Base-by-base conservation (phyloP, 1,284 basidiomycete genomes). In the Pseudozyma tsukubaensis region DNA sequence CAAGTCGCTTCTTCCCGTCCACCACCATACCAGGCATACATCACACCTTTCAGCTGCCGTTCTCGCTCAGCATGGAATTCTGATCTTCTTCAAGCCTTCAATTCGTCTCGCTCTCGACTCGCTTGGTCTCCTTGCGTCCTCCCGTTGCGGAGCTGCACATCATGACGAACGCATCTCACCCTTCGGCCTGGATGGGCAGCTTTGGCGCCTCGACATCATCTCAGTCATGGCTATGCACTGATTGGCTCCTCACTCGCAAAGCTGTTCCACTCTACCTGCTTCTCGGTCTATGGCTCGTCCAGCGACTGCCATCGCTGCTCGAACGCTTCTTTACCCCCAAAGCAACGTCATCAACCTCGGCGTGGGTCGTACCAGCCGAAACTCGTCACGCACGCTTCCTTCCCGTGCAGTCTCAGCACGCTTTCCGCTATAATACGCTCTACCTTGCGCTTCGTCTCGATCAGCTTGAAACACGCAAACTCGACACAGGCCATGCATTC, bases 361-460 rank as follows among this genome's bases (percentile, higher is more conserved):
- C 71, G 0, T 79, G 19, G 36, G 64, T 81, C 14, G 42, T 78
- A 0, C 77, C 78, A 0, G 56, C 69, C 35, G 50, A 42, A 10
- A 75, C 78, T 0, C 87, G 87, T 0, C 90, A 92, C 80, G 86
- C 88, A 1, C 87, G 91, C 24, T 85, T 89, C 47, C 85, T 91
- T 3, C 91, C 91, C 1, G 59, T 66, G 14, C 76, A 85, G 4
- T 87, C 90, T 0, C 72, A 84, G 3, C 89, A 91, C 80, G 84
- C 87, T 0, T 92, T 92, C 82, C 87, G 86, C 10, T 92, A 92
- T 80, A 88, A 89, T 0, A 89, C 90, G 0, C 84, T 92, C 29
- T 89, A 88, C 36, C 77, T 92, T 14, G 86, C 90, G 11, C 80
- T 91, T 35, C 89, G 90, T 4, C 83, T 93, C 13, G 86, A 88